Percentiles rank a stretch among this genome's conserved stretches.
Conservation (phyloP, 495 filamentous ascomycete genomes). For the Annulohypoxylon stygium region DNA sequence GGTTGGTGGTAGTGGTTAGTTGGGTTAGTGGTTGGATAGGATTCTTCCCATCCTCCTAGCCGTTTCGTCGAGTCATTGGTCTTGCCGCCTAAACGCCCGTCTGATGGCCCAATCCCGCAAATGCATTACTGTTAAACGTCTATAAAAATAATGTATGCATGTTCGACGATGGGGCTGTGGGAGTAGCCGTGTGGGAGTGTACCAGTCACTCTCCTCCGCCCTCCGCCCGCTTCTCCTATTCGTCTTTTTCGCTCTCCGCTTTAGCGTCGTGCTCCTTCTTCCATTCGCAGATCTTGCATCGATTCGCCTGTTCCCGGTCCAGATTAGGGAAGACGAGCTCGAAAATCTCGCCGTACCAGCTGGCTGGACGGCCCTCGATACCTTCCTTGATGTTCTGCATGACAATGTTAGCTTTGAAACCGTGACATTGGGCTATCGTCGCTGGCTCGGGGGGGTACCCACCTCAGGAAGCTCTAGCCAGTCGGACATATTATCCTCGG, state of each 20-base stretch:
- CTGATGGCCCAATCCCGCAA: conserved; percentile 47
- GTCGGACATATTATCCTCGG: conserved; percentile 91
- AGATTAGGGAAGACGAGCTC: conserved; percentile 88
- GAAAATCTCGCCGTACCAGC: conserved; percentile 96
- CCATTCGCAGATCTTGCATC: conserved; percentile 72
- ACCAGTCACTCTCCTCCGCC: conserved; percentile 33
- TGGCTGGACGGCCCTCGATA: conserved; percentile 87
- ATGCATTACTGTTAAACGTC: conserved; percentile 46
- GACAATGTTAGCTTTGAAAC: conserved; percentile 54
- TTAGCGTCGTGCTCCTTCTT: conserved; percentile 66
- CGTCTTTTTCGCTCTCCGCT: conserved; percentile 55
- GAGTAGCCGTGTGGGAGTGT: conserved; percentile 23
- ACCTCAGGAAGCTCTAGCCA: conserved; percentile 99
- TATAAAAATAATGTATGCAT: conserved; percentile 43
- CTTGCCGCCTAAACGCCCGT: conserved; percentile 50
- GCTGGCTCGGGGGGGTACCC: conserved; percentile 51
- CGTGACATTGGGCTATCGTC: conserved; percentile 37
- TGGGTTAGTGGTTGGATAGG: conserved; percentile 11
- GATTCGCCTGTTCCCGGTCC: conserved; percentile 78
- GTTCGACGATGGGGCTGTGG: conserved; percentile 44
- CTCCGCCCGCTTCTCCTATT: conserved; percentile 45
- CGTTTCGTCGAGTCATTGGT: conserved; percentile 46
- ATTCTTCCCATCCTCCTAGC: conserved; percentile 23
- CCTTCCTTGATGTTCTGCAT: conserved; percentile 95
- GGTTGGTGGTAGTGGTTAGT: conserved; percentile 13